Evolutionary conservation across 2,329 filamentous ascomycete species (phyloP), one percentile per base, ranked within the genome.

Genomic region (Trichoderma atrobrunneum): DNA sequence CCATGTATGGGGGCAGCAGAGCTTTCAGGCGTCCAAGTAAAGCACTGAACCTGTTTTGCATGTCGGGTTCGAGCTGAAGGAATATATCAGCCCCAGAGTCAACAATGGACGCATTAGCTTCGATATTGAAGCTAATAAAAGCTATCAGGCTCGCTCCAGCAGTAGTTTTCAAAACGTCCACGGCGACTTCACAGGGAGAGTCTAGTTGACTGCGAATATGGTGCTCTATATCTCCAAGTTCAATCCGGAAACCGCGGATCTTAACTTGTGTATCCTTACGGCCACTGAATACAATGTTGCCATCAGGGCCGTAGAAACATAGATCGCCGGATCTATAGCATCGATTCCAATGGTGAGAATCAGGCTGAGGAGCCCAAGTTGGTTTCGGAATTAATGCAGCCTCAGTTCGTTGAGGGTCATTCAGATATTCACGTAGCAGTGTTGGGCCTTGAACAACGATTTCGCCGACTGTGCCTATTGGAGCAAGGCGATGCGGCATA

Each of bases 271-370:
- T 70, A 70, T 64, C 67, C 3, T 4, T 63, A 8, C 67, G 67
- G n/a, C 34, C 21, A 24, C 57, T n/a, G 5, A 64, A 70, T 7
- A 48, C 67, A 5, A 70, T 34, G 2, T 43, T 56, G 1, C 67
- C 74, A 34, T 73, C 67, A 0, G 76, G 75, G 43, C 81, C 76
- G 24, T 85, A 85, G 62, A 76, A 77, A 2, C 78, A 84, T 7
- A 87, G 78, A 72, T 87, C 85, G 5, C 85, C 85, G 2, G 84
- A 84, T 72, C 81, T 81, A 74, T 86, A 87, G 7, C 82, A 72
- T 7, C 59, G 59, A 7, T 16, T 28, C 67, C 67, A 70, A 16
- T 32, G 8, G 0, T 51, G 24, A 34, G 28, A 4, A 70, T 64
- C 39, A 3, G 56, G 59, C 1, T 76, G 78, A 6, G 75, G 81